Conservation (phyloP, 306 rosid species). For the Inga leiocalycina region DNA sequence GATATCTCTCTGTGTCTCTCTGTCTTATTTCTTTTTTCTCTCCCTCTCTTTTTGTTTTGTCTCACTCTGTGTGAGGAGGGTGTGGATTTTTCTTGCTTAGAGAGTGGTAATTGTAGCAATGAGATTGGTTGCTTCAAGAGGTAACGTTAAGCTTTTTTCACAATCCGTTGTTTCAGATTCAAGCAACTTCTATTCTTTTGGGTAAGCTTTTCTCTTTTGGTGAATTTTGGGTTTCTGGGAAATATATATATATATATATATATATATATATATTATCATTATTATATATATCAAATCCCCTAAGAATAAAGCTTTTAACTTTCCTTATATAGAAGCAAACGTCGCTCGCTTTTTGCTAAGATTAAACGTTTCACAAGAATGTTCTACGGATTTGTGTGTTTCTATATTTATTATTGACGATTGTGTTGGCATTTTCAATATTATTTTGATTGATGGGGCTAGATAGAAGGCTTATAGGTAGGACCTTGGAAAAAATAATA, state of each 20-base stretch:
- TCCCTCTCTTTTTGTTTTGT: background rate
- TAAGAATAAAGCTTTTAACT: slow-evolving; percentile 60
- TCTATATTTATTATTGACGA: background rate
- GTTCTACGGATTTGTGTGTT: slow-evolving; percentile 35
- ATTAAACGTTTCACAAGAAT: slow-evolving; percentile 25
- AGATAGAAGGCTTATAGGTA: background rate
- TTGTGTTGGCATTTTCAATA: slow-evolving; percentile 4
- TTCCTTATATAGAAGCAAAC: slow-evolving; percentile 73
- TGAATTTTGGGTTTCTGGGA: slow-evolving; percentile 36
- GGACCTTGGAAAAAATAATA: background rate
- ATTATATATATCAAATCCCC: slow-evolving; percentile 36
- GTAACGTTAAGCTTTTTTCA: slow-evolving; percentile 58
- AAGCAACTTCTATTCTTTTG: slow-evolving; percentile 76
- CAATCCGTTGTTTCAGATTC: slow-evolving; percentile 83
- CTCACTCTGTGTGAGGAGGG: background rate
- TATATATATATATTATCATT: no score
- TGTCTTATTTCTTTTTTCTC: background rate
- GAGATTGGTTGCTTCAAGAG: slow-evolving; percentile 75
- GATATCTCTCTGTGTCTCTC: slow-evolving; percentile 20
- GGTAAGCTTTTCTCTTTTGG: slow-evolving; percentile 46
- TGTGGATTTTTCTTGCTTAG: slow-evolving; percentile 22
- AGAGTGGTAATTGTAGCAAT: slow-evolving; percentile 42
- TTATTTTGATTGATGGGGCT: slow-evolving; percentile 9
- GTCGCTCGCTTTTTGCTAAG: slow-evolving; percentile 39
- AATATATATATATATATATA: background rate